Base-by-base conservation (phyloP, 352 stramenopile species). In the Bremia lactucae region DNA sequence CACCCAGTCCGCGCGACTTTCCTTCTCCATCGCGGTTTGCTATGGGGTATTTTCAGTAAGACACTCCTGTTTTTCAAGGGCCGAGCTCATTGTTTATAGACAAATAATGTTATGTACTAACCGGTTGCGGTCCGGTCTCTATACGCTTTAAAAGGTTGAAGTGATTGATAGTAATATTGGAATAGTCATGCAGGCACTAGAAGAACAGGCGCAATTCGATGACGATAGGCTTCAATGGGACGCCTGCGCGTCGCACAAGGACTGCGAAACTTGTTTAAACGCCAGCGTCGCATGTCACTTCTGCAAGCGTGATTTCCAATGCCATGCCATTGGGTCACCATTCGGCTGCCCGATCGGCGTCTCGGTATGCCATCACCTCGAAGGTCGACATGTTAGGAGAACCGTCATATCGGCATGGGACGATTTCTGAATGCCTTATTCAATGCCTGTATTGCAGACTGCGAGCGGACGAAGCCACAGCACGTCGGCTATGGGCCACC, bases 261-360 rank as follows among this genome's bases (percentile, higher is more conserved):
- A 78, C 31, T 91, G 79, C 50, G 79, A 91, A 42, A 59, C 65
- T 25, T 91, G 79, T 39, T 44, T 91, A 34, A 79, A 74, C 24
- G 64, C 79, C 13, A 88, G 77, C 54, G 66, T 72, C 50, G 40
- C 68, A 8, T 93, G 80, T 46, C 80, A 93, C 42, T 93, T 90
- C 34, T 93, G 80, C 53, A 59, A 83, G 49, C 74, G 50, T 21
- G 80, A 93, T 64, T 89, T 86, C 42, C 62, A 90, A 48, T 93
- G 80, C 53, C 80, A 93, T 35, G 58, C 65, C 8, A 87, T 92
- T 21, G 73, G 71, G 8, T 89, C 76, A 7, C 60, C 61, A 0
- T 53, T 63, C 23, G 80, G 80, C 21, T 92, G 80, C 31, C 29
- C 77, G 11, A 72, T 59, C 6, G 80, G 80, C 34, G 78, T 92